Evolutionary conservation across 1,284 basidiomycete species (phyloP).

Genomic region (Rhodotorula sp.): DNA sequence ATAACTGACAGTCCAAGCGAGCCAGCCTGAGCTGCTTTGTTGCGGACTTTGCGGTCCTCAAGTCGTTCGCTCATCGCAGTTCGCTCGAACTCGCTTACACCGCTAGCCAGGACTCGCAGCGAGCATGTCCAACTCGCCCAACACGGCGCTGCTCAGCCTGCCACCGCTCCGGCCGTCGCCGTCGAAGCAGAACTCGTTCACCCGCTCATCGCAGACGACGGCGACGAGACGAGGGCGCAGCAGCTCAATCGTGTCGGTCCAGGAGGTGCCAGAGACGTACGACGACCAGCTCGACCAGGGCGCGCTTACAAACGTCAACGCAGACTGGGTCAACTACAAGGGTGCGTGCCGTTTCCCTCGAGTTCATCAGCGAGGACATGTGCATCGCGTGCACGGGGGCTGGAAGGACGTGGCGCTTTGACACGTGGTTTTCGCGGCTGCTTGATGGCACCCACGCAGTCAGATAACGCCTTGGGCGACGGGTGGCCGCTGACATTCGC

Average conservation of each 20-base stretch:
- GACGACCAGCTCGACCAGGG: conserved; percentile 52
- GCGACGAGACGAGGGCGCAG: conserved; percentile 25
- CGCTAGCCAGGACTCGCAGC: not conserved
- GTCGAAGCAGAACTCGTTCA: conserved; percentile 15
- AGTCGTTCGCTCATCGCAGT: not conserved
- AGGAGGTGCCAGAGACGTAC: conserved; percentile 51
- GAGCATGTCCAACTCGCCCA: conserved; percentile 16
- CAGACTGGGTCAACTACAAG: conserved; percentile 97
- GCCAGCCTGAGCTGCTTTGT: too few relatives aligned
- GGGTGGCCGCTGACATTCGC: conserved; percentile 79
- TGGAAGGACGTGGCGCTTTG: too few relatives aligned
- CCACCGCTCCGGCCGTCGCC: conserved; percentile 29
- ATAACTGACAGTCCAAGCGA: too few relatives aligned
- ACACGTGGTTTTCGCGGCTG: not conserved
- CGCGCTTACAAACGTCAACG: conserved; percentile 72
- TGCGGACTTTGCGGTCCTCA: not conserved
- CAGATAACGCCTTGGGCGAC: not conserved
- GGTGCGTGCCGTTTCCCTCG: conserved; percentile 72
- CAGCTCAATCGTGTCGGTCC: conserved; percentile 49
- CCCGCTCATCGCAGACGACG: not conserved
- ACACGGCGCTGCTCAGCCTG: conserved; percentile 11
- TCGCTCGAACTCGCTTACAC: not conserved
- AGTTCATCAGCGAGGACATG: too few relatives aligned
- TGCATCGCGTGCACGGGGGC: not conserved
- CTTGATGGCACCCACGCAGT: not conserved